Conservation (phyloP, 208 protist genomes). For the Leishmania gerbilli region DNA sequence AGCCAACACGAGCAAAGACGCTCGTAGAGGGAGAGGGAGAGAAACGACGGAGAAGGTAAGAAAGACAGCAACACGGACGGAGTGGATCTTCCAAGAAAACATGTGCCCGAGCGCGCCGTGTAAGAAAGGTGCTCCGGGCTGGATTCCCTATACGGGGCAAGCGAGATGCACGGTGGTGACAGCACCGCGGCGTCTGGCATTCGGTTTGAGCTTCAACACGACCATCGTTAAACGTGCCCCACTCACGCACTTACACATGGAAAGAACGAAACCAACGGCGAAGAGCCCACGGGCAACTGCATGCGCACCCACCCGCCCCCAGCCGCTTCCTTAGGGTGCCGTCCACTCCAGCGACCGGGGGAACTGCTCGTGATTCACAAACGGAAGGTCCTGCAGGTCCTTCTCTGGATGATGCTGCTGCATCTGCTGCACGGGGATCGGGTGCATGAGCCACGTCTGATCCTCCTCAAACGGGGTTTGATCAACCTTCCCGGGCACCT, state of each 20-base stretch:
- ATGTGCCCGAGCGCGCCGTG: not conserved
- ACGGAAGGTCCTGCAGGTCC: conserved; percentile 85
- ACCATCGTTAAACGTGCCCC: not conserved
- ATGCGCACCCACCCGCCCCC: not conserved
- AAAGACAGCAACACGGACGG: not conserved
- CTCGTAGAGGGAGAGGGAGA: not conserved
- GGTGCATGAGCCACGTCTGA: conserved; percentile 88
- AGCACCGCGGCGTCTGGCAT: not conserved
- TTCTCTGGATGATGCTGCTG: conserved; percentile 86
- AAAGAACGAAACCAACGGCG: not conserved
- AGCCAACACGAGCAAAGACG: not conserved
- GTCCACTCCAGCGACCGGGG: conserved; percentile 85
- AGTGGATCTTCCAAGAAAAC: not conserved
- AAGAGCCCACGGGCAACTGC: not conserved
- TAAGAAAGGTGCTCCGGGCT: not conserved
- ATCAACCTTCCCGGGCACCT: conserved; percentile 84
- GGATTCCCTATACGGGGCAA: too few relatives aligned
- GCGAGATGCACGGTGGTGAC: not conserved
- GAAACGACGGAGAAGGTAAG: not conserved
- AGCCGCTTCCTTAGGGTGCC: conserved; percentile 50
- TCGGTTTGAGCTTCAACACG: not conserved
- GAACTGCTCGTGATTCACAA: conserved; percentile 92
- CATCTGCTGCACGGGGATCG: conserved; percentile 87
- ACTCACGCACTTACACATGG: not conserved
- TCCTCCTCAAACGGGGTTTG: conserved; percentile 91